These are phyloP conservation scores for Kodamaea sp. DNA, from an alignment of 1,139 yeast species.

Conservation along the genomic window DNA sequence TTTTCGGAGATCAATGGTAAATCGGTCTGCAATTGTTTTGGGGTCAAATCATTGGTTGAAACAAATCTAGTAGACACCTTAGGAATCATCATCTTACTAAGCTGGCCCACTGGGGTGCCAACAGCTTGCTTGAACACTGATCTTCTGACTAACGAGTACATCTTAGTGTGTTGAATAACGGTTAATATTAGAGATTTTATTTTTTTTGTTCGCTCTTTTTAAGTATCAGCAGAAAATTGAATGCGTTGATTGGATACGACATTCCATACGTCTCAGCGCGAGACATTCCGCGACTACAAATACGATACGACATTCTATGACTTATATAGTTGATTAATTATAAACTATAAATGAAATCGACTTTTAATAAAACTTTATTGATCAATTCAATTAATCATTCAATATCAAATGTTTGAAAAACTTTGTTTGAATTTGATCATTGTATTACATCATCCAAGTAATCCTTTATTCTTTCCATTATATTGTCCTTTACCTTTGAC, in stretches of 20 bases:
- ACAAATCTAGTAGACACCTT: constrained; percentile 23
- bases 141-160: constrained; percentile 30
- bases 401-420: not conserved
- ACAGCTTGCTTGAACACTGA: constrained; percentile 18
- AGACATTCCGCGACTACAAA: no score
- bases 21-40: constrained; percentile 40
- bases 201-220: constrained; percentile 11
- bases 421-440: constrained; percentile 10
- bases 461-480: constrained; percentile 53
- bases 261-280: constrained; percentile 2
- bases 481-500: constrained; percentile 55
- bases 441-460: constrained; percentile 56
- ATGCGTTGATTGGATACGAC: constrained; percentile 28
- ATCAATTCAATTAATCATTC: not conserved
- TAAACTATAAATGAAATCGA: not conserved
- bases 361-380: not conserved
- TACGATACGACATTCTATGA: no score
- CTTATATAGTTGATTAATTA: not conserved
- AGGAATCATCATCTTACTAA: constrained; percentile 11
- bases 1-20: constrained; percentile 46
- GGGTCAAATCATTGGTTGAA: constrained; percentile 45
- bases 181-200: not conserved
- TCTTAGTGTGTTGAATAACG: constrained; percentile 7
- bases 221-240: constrained; percentile 29
- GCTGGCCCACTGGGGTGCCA: constrained; percentile 12